Percentiles rank a stretch among this genome's conserved stretches.
Evolutionary conservation across 2,329 filamentous ascomycete species (phyloP).

Genomic region (Fusarium torreyae): DNA sequence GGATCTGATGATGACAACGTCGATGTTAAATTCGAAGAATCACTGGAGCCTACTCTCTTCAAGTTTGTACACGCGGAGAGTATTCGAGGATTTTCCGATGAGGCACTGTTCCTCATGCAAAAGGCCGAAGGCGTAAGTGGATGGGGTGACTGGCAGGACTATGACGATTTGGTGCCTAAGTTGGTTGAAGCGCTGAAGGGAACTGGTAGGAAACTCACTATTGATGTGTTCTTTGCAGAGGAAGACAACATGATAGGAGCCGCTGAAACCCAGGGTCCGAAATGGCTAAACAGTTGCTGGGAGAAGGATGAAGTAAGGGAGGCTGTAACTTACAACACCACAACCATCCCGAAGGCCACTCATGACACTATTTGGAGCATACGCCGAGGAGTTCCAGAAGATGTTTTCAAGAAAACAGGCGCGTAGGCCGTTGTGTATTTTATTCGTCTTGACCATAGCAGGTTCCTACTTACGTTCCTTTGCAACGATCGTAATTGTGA

Average conservation of each 20-base stretch:
- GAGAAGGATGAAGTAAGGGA: background rate
- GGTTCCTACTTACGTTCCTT: too few relatives aligned
- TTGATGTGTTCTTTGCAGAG: slow-evolving; percentile 32
- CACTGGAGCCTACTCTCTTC: slow-evolving; percentile 4
- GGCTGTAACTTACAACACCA: background rate
- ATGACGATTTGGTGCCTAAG: slow-evolving; percentile 21
- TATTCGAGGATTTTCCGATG: slow-evolving; percentile 20
- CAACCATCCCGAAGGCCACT: background rate
- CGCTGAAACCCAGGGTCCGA: background rate
- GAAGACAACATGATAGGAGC: slow-evolving; percentile 28
- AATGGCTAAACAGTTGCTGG: slow-evolving; percentile 27
- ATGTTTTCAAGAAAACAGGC: slow-evolving; percentile 5
- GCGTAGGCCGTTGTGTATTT: background rate
- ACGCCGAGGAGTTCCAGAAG: slow-evolving; percentile 1
- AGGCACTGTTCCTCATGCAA: slow-evolving; percentile 32
- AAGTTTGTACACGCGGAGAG: slow-evolving; percentile 10
- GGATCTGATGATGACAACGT: background rate
- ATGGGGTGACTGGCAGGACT: slow-evolving; percentile 31
- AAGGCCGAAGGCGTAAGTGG: slow-evolving; percentile 6
- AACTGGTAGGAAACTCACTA: background rate
- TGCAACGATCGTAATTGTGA: too few relatives aligned
- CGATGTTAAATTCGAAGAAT: slow-evolving; percentile 16
- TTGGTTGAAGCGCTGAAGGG: background rate
- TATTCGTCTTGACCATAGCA: background rate
- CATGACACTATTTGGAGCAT: slow-evolving; percentile 30